Conservation (phyloP, 1,284 basidiomycete genomes). For the Fomitopsis palustris region DNA sequence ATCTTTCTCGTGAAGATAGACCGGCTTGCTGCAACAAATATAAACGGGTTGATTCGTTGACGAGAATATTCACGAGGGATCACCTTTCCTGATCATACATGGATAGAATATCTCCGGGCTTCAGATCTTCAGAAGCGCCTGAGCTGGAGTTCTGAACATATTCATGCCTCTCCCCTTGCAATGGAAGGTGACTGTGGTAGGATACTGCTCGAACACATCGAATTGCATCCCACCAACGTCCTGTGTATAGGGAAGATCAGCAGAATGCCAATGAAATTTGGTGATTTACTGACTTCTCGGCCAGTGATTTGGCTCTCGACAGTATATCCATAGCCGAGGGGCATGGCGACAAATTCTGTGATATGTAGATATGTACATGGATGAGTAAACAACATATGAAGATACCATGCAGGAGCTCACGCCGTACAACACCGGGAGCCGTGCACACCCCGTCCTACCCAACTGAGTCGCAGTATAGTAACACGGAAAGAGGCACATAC, state of each 20-base stretch:
- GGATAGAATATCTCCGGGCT: background rate
- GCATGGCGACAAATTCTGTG: slow-evolving; percentile 10
- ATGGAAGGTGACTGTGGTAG: background rate
- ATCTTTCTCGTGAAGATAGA: too few species aligned
- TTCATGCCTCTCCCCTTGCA: background rate
- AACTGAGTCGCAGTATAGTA: background rate
- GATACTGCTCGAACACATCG: slow-evolving; percentile 30
- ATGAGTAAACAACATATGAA: background rate
- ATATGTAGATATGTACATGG: background rate
- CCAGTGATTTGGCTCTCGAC: slow-evolving; percentile 8
- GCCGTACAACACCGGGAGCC: slow-evolving; percentile 3
- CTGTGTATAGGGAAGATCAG: background rate
- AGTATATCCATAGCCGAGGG: slow-evolving; percentile 5
- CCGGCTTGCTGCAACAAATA: too few species aligned
- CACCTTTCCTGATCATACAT: background rate
- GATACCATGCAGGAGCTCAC: background rate
- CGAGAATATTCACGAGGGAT: too few species aligned
- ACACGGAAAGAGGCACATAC: background rate
- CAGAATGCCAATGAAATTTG: background rate
- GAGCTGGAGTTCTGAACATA: background rate
- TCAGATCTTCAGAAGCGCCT: background rate
- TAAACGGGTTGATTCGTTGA: too few species aligned
- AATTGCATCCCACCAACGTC: slow-evolving; percentile 17
- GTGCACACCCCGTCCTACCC: slow-evolving; percentile 8
- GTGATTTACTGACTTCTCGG: background rate